Conservation (phyloP, 2,329 filamentous ascomycete genomes). For the Teratosphaeria zuluensis region DNA sequence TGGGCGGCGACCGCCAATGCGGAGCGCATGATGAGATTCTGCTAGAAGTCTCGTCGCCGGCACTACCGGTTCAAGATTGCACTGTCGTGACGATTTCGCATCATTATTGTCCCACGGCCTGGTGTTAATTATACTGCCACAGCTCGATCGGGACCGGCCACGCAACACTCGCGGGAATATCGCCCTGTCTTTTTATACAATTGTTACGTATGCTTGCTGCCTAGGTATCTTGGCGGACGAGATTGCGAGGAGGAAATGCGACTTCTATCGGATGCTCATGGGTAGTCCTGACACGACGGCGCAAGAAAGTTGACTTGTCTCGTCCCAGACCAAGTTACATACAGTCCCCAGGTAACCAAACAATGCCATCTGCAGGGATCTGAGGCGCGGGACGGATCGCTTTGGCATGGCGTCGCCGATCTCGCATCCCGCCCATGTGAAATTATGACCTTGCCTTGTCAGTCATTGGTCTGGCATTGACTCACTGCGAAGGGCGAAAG, state of each 20-base stretch:
- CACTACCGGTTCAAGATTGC: not conserved
- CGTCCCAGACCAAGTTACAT: too few relatives aligned
- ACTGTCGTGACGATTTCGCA: not conserved
- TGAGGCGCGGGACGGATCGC: not conserved
- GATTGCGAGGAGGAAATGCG: not conserved
- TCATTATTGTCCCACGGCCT: not conserved
- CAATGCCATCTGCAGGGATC: not conserved
- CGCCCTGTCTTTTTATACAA: not conserved
- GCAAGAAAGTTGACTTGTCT: not conserved
- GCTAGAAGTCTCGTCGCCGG: not conserved
- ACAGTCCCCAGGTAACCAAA: not conserved
- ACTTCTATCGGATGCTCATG: not conserved
- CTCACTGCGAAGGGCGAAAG: not conserved
- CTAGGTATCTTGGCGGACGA: not conserved
- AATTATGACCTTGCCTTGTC: not conserved
- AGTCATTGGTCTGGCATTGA: not conserved
- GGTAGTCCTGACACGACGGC: not conserved
- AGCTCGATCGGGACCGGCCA: not conserved
- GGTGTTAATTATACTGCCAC: not conserved
- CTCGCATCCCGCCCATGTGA: not conserved
- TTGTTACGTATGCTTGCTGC: not conserved
- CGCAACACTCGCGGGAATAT: not conserved
- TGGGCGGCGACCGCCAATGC: slow-evolving; percentile 22
- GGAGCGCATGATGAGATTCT: slow-evolving; percentile 15
- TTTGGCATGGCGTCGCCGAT: not conserved